These are phyloP conservation scores for Fusarium sp. DNA, from an alignment of 2,329 filamentous ascomycete genomes.

Conservation along the genomic window DNA sequence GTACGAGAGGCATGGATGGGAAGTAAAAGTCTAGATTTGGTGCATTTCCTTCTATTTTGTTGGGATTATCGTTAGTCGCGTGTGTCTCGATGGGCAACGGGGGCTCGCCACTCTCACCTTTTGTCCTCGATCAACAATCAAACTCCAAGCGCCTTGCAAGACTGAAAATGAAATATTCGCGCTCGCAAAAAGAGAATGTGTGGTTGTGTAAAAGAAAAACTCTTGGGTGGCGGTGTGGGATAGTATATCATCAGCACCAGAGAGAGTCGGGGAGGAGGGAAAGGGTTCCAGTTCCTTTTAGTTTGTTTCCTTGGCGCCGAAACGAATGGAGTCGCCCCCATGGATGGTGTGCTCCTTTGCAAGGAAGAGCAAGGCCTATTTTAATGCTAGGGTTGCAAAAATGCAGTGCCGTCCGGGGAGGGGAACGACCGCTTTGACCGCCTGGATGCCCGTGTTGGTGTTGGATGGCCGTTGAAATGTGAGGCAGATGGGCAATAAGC, in stretches of 20 bases:
- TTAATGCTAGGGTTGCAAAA: slow-evolving; percentile 39
- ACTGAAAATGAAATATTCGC: not conserved
- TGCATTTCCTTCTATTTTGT: slow-evolving; percentile 12
- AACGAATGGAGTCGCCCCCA: slow-evolving; percentile 23
- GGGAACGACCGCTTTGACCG: slow-evolving; percentile 42
- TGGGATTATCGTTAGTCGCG: slow-evolving; percentile 7
- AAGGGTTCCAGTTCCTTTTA: slow-evolving; percentile 22
- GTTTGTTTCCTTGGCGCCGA: slow-evolving; percentile 35
- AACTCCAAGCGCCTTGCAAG: not conserved
- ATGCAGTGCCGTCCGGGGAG: slow-evolving; percentile 39
- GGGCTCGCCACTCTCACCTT: slow-evolving; percentile 5
- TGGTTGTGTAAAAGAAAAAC: not conserved
- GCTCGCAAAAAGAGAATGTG: not conserved
- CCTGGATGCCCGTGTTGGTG: slow-evolving; percentile 42
- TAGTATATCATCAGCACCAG: slow-evolving; percentile 5
- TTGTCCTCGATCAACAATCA: not conserved
- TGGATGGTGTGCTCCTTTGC: slow-evolving; percentile 26
- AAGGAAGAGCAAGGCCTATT: slow-evolving; percentile 3
- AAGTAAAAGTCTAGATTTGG: not conserved
- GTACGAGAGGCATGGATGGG: slow-evolving; percentile 41
- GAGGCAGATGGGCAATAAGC: slow-evolving; percentile 34
- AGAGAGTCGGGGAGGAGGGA: slow-evolving; percentile 12
- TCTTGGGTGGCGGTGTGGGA: slow-evolving; percentile 30
- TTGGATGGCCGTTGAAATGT: slow-evolving; percentile 35
- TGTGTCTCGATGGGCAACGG: not conserved